These are phyloP conservation scores for Solanum virginianum DNA, from an alignment of 257 asterid species.

Conservation along the genomic window DNA sequence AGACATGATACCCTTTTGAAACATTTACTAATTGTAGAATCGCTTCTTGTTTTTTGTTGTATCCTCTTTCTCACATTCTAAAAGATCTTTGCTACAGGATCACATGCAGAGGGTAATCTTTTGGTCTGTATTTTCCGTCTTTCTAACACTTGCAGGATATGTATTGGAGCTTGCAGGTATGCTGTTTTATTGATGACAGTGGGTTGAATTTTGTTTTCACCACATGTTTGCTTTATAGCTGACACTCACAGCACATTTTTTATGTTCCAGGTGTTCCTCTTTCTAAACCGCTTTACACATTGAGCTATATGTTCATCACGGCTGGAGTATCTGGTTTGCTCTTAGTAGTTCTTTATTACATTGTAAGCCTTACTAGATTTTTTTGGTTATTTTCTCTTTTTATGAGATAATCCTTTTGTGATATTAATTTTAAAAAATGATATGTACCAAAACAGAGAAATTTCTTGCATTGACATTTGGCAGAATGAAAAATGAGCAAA, in stretches of 20 bases:
- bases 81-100: slow-evolving; percentile 27
- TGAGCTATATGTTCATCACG: slow-evolving; percentile 74
- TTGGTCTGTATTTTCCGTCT: slow-evolving; percentile 58
- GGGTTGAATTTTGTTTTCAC: neutral
- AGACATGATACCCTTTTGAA: neutral
- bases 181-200: neutral
- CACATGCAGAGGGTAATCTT: slow-evolving; percentile 39
- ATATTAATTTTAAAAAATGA: neutral
- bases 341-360: slow-evolving; percentile 37
- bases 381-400: neutral
- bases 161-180: slow-evolving; percentile 40
- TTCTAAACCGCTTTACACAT: slow-evolving; percentile 74
- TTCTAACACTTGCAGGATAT: slow-evolving; percentile 46
- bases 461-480: neutral
- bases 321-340: slow-evolving; percentile 76
- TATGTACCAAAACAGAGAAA: neutral
- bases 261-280: slow-evolving; percentile 57
- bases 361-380: slow-evolving; percentile 41
- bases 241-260: neutral
- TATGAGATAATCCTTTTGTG: neutral
- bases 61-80: neutral
- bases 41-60: slow-evolving; percentile 1
- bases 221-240: neutral
- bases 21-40: neutral
- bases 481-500: neutral